A percentile compares a stretch with the other conserved stretches of the same genome.
phyloP scores from a whole-genome alignment of 2,329 filamentous ascomycete genomes.

The Aspergillus thermomutatus region DNA sequence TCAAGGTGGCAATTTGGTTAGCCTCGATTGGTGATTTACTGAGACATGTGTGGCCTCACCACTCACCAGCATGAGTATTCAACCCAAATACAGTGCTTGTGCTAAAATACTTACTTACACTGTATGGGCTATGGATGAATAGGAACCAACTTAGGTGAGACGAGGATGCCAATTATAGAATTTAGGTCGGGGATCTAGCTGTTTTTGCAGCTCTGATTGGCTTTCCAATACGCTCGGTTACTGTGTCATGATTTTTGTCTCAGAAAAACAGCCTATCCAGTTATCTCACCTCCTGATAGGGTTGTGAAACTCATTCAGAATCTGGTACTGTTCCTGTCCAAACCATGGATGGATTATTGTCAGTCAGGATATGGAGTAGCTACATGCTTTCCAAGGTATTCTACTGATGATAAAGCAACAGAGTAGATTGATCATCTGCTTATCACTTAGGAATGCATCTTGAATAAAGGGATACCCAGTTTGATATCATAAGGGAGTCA shows the following conservation, averaged over 20 bases:
- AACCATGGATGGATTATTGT: background rate
- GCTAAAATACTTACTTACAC: too few relatives aligned
- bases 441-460: background rate
- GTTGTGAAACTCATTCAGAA: background rate
- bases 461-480: background rate
- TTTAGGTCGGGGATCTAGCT: slow-evolving; percentile 9
- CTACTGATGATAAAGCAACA: background rate
- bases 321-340: background rate
- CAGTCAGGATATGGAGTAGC: background rate
- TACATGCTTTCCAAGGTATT: background rate
- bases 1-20: background rate
- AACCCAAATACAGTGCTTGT: too few relatives aligned
- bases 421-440: background rate
- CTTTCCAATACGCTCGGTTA: background rate
- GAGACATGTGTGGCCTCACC: background rate
- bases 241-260: background rate
- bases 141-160: slow-evolving; percentile 13
- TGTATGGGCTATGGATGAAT: background rate
- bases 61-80: background rate
- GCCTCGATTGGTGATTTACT: background rate
- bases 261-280: background rate
- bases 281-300: background rate
- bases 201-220: slow-evolving; percentile 10
- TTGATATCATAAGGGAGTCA: background rate
- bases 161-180: slow-evolving; percentile 23